Conservation (phyloP, 139 green algal species). For the Deuterostichococcus epilithicus region DNA sequence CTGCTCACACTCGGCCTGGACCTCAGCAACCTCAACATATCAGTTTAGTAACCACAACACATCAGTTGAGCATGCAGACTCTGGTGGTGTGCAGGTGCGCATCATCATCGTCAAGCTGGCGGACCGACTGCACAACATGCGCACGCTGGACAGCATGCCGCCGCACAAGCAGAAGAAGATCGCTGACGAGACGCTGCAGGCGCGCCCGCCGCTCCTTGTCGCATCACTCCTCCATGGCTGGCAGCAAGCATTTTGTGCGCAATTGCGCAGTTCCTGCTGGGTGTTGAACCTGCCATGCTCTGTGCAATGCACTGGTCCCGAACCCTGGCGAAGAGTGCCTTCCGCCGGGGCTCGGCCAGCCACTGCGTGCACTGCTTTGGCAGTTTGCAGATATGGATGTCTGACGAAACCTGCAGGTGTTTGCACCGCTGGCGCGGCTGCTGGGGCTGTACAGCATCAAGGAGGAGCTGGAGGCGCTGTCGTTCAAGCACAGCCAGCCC, state of each 20-base stretch:
- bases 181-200: constrained; percentile 66
- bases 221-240: not conserved
- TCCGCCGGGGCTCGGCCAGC: no score
- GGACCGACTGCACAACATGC: constrained; percentile 93
- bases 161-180: constrained; percentile 77
- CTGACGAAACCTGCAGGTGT: constrained; percentile 64
- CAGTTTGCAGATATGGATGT: constrained; percentile 30
- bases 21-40: no score
- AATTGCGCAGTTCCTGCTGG: not conserved
- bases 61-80: no score
- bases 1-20: no score
- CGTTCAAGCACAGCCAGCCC: constrained; percentile 58
- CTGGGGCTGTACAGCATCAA: constrained; percentile 85
- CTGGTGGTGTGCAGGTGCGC: constrained; percentile 29
- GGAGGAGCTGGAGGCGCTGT: constrained; percentile 86
- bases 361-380: not conserved
- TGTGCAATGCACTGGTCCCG: not conserved
- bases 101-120: constrained; percentile 94
- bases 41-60: no score
- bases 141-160: constrained; percentile 81
- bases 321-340: not conserved
- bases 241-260: not conserved
- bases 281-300: not conserved
- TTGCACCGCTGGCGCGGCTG: constrained; percentile 77
- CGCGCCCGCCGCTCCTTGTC: not conserved